Conservation (phyloP, 2,329 filamentous ascomycete genomes). For the Pseudogymnoascus sp. region DNA sequence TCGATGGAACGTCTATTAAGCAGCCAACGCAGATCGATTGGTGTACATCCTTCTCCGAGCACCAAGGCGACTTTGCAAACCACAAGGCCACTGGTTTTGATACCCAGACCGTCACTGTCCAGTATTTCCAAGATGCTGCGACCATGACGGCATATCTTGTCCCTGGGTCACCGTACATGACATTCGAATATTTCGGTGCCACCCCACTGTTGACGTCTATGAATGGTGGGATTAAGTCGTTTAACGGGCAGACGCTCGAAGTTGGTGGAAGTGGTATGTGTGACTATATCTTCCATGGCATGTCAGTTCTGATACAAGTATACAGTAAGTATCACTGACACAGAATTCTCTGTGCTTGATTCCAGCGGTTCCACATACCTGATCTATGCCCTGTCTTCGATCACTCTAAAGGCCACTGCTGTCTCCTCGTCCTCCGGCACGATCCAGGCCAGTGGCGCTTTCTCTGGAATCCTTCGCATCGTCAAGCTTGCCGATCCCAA, state of each 20-base stretch:
- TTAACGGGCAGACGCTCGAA: slow-evolving; percentile 19
- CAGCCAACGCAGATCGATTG: slow-evolving; percentile 21
- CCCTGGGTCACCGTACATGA: slow-evolving; percentile 21
- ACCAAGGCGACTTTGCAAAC: slow-evolving; percentile 19
- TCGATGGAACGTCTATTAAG: slow-evolving; percentile 22
- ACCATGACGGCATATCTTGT: slow-evolving; percentile 19
- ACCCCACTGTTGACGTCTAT: slow-evolving; percentile 16
- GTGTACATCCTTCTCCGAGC: slow-evolving; percentile 21
- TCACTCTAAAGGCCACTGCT: slow-evolving; percentile 19
- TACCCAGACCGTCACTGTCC: slow-evolving; percentile 20
- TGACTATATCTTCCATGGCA: background rate
- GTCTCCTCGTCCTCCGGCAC: slow-evolving; percentile 14
- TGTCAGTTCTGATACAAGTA: background rate
- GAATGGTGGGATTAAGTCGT: slow-evolving; percentile 15
- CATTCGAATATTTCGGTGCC: slow-evolving; percentile 17
- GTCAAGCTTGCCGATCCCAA: slow-evolving; percentile 18
- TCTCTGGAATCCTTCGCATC: slow-evolving; percentile 19
- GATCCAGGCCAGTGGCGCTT: slow-evolving; percentile 15
- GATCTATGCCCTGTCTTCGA: slow-evolving; percentile 20
- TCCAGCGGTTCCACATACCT: slow-evolving; percentile 19
- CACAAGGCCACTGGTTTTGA: slow-evolving; percentile 22
- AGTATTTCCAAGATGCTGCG: slow-evolving; percentile 20
- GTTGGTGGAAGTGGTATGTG: slow-evolving; percentile 17
- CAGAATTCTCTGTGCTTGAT: slow-evolving; percentile 20
- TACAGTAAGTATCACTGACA: slow-evolving; percentile 18